phyloP scores from a whole-genome alignment of 2,329 filamentous ascomycete genomes.

The Sporothrix pallida region DNA sequence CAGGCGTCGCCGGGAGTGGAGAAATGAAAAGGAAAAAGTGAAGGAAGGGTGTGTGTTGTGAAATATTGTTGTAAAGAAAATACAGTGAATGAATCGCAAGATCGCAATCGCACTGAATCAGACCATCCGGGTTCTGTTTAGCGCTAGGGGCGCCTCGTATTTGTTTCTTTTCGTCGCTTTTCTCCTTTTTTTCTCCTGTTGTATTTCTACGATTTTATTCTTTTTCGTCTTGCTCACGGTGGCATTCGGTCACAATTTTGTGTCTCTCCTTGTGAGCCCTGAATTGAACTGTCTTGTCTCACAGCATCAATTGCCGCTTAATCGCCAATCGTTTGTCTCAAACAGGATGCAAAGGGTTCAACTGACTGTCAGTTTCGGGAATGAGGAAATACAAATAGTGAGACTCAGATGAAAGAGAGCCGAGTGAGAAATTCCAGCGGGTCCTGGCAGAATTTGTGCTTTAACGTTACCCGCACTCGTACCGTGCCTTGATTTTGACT shows the following conservation, averaged over 20 bases:
- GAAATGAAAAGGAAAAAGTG: background rate
- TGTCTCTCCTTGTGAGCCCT: background rate
- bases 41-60: background rate
- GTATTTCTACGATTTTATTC: background rate
- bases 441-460: background rate
- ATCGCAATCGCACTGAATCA: background rate
- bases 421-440: background rate
- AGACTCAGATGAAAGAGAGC: background rate
- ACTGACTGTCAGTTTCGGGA: background rate
- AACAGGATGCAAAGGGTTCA: background rate
- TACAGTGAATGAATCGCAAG: background rate
- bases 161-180: background rate
- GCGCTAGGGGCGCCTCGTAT: slow-evolving; percentile 11
- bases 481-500: slow-evolving; percentile 9
- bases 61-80: background rate
- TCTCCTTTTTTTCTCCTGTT: background rate
- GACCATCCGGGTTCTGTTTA: slow-evolving; percentile 19
- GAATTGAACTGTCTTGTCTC: slow-evolving; percentile 4
- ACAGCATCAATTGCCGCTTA: background rate
- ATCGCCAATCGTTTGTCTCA: background rate
- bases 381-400: background rate
- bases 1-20: background rate
- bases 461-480: background rate
- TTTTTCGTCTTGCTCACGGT: background rate
- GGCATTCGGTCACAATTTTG: background rate